Base-by-base conservation (phyloP, 768 basidiomycete genomes). In the Xerocomellus dryophilus region DNA sequence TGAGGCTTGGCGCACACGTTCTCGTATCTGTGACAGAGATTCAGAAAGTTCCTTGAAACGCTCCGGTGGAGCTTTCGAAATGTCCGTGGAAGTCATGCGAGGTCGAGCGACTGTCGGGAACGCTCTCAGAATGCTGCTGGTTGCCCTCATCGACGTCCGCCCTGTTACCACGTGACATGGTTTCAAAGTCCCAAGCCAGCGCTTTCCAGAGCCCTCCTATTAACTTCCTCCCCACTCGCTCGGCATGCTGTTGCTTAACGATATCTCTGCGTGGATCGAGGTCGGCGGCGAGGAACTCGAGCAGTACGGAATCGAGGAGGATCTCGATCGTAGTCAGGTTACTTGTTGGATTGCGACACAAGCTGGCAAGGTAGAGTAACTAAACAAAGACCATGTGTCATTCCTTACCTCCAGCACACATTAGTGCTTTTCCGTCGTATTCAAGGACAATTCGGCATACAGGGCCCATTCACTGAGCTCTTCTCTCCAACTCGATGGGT, bases 21-120 rank as follows among this genome's bases (percentile, higher is more conserved):
- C 66, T 38, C 73, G 71, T 61, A 88, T 76, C 57, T 81, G 81
- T 3, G 70, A 57, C 3, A 92, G 74, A 17, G 79, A 77, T 53
- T 80, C 75, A 5, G 67, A 66, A 38, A 90, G 71, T 59, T 88
- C 85, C 35, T 72, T 62, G 17, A 68, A 70, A 21, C 84, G 78
- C 60, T 81, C 77, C n/a, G 67, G 48, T 2, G 74, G 55, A 0
- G 75, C 55, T 29, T 63, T 60, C 11, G 39, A 29, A 10, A 52
- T 42, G 23, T 49, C 15, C 5, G 58, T 42, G 40, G 69, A 53
- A 29, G 58, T 35, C 67, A 68, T 68, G 20, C 48, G 54, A 17
- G 36, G 40, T 43, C 55, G 53, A 44, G 50, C 50, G 49, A 29
- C 20, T 2, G 50, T 50, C 36, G 51, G 53, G 41, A 55, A 38